Conservation (phyloP, 2,329 filamentous ascomycete species). For the Colletotrichum sansevieriae region DNA sequence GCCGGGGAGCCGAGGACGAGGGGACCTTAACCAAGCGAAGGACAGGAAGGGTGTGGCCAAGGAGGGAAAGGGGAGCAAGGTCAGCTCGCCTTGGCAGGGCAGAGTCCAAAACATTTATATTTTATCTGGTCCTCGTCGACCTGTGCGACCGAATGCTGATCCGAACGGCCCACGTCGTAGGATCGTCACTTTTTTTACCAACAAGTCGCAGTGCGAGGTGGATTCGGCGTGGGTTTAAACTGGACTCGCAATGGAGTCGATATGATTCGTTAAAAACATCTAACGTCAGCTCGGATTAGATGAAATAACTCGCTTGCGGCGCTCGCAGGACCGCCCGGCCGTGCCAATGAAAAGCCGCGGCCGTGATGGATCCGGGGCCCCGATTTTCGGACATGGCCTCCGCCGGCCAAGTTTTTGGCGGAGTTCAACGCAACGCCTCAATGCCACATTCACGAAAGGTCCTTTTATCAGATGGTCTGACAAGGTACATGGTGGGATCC, state of each 20-base stretch:
- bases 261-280: constrained; percentile 40
- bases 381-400: constrained; percentile 11
- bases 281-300: constrained; percentile 4
- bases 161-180: constrained; percentile 25
- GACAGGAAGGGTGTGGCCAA: not conserved
- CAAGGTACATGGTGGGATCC: constrained; percentile 22
- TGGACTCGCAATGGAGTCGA: not conserved
- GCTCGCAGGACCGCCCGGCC: constrained; percentile 1
- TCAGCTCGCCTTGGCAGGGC: not conserved
- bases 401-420: not conserved
- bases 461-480: constrained; percentile 41
- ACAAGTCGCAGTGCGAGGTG: not conserved
- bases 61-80: not conserved
- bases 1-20: not conserved
- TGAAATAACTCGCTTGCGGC: constrained; percentile 17
- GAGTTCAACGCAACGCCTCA: not conserved
- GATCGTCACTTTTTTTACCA: constrained; percentile 6
- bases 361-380: constrained; percentile 19
- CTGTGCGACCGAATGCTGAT: constrained; percentile 21
- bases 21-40: not conserved
- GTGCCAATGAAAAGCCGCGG: constrained; percentile 16
- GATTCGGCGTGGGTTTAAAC: constrained; percentile 2
- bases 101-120: constrained; percentile 29
- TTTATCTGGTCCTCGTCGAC: constrained; percentile 19
- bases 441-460: not conserved